Conservation (phyloP, 2,329 filamentous ascomycete genomes). For the Cercospora sp. region DNA sequence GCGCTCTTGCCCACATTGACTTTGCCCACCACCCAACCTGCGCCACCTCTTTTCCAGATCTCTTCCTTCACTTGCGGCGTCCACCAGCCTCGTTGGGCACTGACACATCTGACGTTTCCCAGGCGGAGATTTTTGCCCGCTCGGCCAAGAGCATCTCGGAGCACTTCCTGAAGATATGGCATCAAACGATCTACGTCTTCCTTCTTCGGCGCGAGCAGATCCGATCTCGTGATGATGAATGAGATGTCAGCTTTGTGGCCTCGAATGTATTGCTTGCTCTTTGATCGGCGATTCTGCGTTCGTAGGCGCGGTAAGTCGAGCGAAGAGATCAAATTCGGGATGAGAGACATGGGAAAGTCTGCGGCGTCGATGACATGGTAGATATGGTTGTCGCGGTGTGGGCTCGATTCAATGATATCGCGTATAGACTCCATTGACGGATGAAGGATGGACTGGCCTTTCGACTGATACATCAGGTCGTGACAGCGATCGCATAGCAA, state of each 20-base stretch:
- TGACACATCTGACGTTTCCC: constrained; percentile 84
- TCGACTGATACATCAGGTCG: constrained; percentile 72
- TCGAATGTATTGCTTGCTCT: constrained; percentile 63
- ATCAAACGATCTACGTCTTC: constrained; percentile 81
- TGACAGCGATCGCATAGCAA: constrained; percentile 83
- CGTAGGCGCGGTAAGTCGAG: constrained; percentile 73
- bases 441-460: constrained; percentile 71
- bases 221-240: constrained; percentile 87
- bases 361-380: constrained; percentile 95
- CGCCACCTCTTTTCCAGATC: constrained; percentile 80
- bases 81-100: constrained; percentile 86
- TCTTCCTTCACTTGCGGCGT: constrained; percentile 82
- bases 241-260: constrained; percentile 75
- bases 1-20: constrained; percentile 97
- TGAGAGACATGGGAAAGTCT: constrained; percentile 91
- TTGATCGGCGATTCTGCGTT: constrained; percentile 76
- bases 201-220: constrained; percentile 81
- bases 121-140: constrained; percentile 71
- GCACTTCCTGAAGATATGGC: constrained; percentile 76
- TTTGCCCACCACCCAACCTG: constrained; percentile 95
- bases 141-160: constrained; percentile 73
- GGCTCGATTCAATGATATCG: constrained; percentile 83
- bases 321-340: constrained; percentile 72
- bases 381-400: constrained; percentile 86
- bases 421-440: constrained; percentile 79